phyloP scores from a whole-genome alignment of 768 basidiomycete genomes.

The Macrolepiota fuliginosa region DNA sequence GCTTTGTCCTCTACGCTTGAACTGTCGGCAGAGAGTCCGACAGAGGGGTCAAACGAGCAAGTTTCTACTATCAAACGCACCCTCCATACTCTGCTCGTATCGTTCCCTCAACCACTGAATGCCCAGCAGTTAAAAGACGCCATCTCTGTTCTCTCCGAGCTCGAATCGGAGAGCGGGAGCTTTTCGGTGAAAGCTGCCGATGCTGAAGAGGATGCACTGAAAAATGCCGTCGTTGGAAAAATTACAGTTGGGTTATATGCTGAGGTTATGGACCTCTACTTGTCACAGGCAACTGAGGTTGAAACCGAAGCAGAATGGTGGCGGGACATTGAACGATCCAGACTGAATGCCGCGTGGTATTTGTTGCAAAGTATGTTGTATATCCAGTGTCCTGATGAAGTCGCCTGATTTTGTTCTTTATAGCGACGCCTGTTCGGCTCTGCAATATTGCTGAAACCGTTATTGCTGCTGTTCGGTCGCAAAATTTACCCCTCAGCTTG shows the following conservation, averaged over 20 bases:
- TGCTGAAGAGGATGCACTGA: conserved; percentile 35
- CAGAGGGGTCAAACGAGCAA: neutral
- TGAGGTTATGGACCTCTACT: conserved; percentile 58
- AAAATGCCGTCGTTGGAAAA: conserved; percentile 44
- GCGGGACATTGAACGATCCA: conserved; percentile 66
- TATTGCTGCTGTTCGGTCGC: conserved; percentile 37
- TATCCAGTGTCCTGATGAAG: neutral
- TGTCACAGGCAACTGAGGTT: conserved; percentile 65
- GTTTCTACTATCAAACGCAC: conserved; percentile 23
- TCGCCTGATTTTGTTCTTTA: conserved; percentile 10
- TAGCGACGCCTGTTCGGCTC: conserved; percentile 48
- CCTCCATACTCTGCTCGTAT: conserved; percentile 36
- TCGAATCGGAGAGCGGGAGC: conserved; percentile 19
- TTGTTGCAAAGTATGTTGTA: conserved; percentile 71
- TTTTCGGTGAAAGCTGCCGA: conserved; percentile 16
- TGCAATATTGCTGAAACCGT: conserved; percentile 35
- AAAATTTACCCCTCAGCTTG: conserved; percentile 42
- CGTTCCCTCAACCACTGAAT: conserved; percentile 28
- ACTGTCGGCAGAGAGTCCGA: neutral
- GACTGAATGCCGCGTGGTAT: conserved; percentile 54
- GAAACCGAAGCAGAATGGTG: conserved; percentile 87
- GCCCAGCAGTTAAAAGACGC: conserved; percentile 25
- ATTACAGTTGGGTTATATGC: conserved; percentile 60
- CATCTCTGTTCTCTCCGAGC: conserved; percentile 24
- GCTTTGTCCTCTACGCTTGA: conserved; percentile 15